These are phyloP conservation scores for Flaveria brownii DNA, from an alignment of 129 eudicot genomes.

Conservation along the genomic window DNA sequence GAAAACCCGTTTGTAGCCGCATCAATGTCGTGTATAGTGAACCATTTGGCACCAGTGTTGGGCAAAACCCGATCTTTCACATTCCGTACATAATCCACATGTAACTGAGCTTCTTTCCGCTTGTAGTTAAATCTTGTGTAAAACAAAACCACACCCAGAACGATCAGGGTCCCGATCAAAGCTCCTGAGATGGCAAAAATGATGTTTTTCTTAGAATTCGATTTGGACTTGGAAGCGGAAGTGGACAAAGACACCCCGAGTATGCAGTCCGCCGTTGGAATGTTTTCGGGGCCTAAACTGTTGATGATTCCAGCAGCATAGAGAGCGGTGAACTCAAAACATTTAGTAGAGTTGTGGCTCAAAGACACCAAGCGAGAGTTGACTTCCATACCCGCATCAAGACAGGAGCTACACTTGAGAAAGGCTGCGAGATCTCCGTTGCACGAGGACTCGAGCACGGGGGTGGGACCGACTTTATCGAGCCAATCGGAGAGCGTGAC, in stretches of 20 bases:
- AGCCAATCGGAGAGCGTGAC: conserved; percentile 47
- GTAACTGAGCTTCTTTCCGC: conserved; percentile 38
- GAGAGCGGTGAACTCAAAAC: conserved; percentile 54
- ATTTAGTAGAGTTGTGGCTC: conserved; percentile 52
- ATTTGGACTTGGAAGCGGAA: background rate
- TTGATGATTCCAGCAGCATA: conserved; percentile 71
- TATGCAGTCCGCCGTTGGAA: conserved; percentile 51
- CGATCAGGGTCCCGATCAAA: conserved; percentile 36
- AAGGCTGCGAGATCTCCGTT: conserved; percentile 48
- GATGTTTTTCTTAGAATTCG: conserved; percentile 14
- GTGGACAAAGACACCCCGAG: conserved; percentile 47
- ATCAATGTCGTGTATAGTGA: conserved; percentile 52
- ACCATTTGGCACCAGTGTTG: conserved; percentile 69
- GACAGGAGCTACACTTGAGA: conserved; percentile 52
- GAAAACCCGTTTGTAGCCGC: conserved; percentile 65
- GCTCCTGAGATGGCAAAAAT: conserved; percentile 53
- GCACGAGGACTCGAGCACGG: conserved; percentile 43
- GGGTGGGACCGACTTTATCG: conserved; percentile 30
- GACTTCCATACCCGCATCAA: conserved; percentile 56
- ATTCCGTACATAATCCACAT: conserved; percentile 45
- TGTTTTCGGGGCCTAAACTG: conserved; percentile 51
- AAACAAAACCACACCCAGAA: conserved; percentile 27
- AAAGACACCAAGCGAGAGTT: conserved; percentile 45
- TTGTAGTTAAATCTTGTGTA: conserved; percentile 32
- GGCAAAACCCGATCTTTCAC: conserved; percentile 63